Base-by-base conservation (phyloP, 2,329 filamentous ascomycete species). In the Alternaria tenuissima region DNA sequence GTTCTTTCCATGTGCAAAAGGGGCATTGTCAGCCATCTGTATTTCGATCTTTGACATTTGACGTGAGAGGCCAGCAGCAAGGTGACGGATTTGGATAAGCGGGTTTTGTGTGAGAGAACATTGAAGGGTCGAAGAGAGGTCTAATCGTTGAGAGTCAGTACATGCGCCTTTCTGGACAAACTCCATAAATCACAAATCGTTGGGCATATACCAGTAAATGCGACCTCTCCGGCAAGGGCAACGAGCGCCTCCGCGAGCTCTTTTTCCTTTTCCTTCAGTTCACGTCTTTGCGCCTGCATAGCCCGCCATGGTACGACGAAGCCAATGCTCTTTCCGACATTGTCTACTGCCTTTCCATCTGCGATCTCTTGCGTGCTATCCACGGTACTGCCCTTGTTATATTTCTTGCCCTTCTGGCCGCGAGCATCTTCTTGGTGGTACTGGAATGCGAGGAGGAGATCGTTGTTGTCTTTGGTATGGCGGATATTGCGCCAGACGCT, bases 251-350 rank as follows among this genome's bases (percentile, higher is more conserved):
- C 75, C 11, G 75, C 75, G 28, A 76, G 57, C 58, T 76, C 71
- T 47, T 73, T 77, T 28, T 77, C 75, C 51, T 70, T 76, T 53
- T 75, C 71, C 6, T 64, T 62, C 59, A 76, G 39, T 57, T 77
- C 74, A 47, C 66, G 59, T 56, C 73, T 67, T 55, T 76, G 74
- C 12, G 71, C 69, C 59, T 76, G 74, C 73, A 77, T 76, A 39
- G 72, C 73, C 49, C 74, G 64, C 75, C 74, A 77, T 64, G 75
- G 74, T 34, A 77, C 74, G 14, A 76, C 72, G 20, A 76, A 76
- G 57, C 75, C 70, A 20, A 76, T 77, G 55, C 74, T 76, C 63
- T 69, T 73, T 34, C 69, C 70, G 5, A 58, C 65, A 5, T 52
- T 59, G 41, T 70, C 66, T 22, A 70, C 59, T 11, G 61, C 56